A percentile compares a stretch with the other conserved stretches of the same genome.
phyloP scores from a whole-genome alignment of 345 rosid genomes.

The Luvunga scandens region DNA sequence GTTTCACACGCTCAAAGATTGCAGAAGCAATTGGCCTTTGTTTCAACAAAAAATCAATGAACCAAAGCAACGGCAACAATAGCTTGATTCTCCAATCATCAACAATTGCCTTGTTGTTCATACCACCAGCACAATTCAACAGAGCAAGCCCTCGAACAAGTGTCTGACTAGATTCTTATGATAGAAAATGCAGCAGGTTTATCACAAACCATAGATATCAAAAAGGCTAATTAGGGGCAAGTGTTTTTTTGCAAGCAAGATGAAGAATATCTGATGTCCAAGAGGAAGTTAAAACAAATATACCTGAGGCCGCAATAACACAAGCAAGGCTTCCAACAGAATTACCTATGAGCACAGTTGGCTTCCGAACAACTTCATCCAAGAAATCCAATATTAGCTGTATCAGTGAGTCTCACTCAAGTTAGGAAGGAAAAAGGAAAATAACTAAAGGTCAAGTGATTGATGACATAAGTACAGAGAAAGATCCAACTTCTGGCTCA shows the following conservation, averaged over 20 bases:
- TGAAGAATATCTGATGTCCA: neutral
- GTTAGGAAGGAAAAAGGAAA: neutral
- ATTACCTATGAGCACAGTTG: slow-evolving; percentile 80
- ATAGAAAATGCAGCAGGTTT: neutral
- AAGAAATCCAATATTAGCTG: slow-evolving; percentile 79
- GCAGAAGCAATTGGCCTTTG: slow-evolving; percentile 63
- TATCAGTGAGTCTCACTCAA: neutral
- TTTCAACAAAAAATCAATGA: slow-evolving; percentile 69
- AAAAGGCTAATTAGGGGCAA: neutral
- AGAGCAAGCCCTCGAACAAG: slow-evolving; percentile 72
- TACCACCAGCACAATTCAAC: slow-evolving; percentile 89
- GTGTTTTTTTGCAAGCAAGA: neutral
- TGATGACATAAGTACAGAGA: neutral
- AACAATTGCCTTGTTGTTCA: slow-evolving; percentile 92
- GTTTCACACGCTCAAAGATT: slow-evolving; percentile 65
- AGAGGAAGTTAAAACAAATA: neutral
- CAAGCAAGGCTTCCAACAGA: slow-evolving; percentile 96
- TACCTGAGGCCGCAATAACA: slow-evolving; percentile 85
- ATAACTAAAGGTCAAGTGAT: neutral
- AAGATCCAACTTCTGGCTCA: too few species aligned
- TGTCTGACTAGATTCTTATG: slow-evolving; percentile 40
- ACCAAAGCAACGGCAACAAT: slow-evolving; percentile 62
- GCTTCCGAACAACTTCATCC: slow-evolving; percentile 65
- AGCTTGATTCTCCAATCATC: slow-evolving; percentile 97
- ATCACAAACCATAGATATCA: neutral